phyloP scores from a whole-genome alignment of 768 basidiomycete genomes.

The Pleurotus sapidus region DNA sequence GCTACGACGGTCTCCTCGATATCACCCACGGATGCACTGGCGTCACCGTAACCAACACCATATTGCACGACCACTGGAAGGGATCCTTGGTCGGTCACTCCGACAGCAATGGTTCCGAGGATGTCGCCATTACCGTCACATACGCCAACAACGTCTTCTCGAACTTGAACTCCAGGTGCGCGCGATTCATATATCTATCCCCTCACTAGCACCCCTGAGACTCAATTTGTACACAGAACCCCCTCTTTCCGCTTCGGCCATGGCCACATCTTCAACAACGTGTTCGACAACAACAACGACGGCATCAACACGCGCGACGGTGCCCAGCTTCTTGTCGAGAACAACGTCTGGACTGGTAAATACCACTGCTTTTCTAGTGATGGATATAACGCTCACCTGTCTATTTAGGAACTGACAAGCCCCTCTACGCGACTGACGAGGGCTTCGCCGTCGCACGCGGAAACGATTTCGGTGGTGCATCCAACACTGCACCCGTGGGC shows the following conservation, averaged over 20 bases:
- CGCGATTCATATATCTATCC: neutral
- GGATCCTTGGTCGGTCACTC: constrained; percentile 42
- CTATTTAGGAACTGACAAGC: constrained; percentile 27
- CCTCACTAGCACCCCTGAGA: neutral
- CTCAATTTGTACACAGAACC: constrained; percentile 28
- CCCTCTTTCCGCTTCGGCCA: constrained; percentile 45
- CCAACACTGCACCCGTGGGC: constrained; percentile 28
- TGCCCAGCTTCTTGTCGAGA: constrained; percentile 44
- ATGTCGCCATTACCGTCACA: constrained; percentile 4
- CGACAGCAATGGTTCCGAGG: constrained; percentile 36
- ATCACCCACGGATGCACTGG: constrained; percentile 29
- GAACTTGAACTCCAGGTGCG: neutral
- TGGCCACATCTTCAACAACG: constrained; percentile 45
- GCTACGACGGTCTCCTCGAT: constrained; percentile 35
- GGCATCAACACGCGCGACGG: constrained; percentile 14
- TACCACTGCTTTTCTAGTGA: neutral
- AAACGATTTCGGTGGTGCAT: constrained; percentile 31
- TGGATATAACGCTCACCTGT: neutral
- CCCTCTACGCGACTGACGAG: constrained; percentile 38
- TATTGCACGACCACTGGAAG: constrained; percentile 45
- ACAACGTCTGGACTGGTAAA: constrained; percentile 41
- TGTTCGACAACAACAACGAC: constrained; percentile 39
- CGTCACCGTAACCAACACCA: constrained; percentile 38
- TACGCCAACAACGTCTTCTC: constrained; percentile 20
- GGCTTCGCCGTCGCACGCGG: constrained; percentile 38